Evolutionary conservation across 2,329 filamentous ascomycete genomes (phyloP).

Genomic region (Westerdykella ornata): DNA sequence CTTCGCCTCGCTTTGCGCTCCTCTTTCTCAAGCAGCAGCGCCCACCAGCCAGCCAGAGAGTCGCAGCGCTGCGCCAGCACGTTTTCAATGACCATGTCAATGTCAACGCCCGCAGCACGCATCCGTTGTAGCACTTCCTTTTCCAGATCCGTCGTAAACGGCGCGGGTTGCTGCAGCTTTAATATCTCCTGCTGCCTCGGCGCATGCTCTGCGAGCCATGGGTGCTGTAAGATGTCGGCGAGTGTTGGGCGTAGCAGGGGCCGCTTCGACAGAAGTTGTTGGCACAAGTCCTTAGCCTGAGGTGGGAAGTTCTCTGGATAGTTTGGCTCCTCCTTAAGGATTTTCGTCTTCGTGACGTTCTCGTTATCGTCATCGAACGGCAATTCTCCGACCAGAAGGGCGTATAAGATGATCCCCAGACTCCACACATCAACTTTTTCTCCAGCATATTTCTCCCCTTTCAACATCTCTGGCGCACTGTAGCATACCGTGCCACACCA

Average conservation of each 20-base stretch:
- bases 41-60: conserved; percentile 91
- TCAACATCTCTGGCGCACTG: conserved; percentile 96
- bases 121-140: conserved; percentile 89
- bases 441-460: conserved; percentile 94
- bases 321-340: conserved; percentile 76
- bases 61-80: conserved; percentile 87
- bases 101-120: conserved; percentile 87
- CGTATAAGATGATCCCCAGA: conserved; percentile 76
- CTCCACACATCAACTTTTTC: conserved; percentile 98
- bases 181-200: conserved; percentile 84
- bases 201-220: conserved; percentile 82
- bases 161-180: conserved; percentile 69
- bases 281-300: conserved; percentile 71
- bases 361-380: conserved; percentile 97
- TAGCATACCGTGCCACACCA: conserved; percentile 98
- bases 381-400: conserved; percentile 73
- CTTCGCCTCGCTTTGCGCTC: conserved; percentile 73
- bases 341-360: conserved; percentile 73
- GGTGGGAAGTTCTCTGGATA: conserved; percentile 74
- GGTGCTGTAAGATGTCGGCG: conserved; percentile 77
- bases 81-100: conserved; percentile 89
- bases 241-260: conserved; percentile 75
- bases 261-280: conserved; percentile 78
- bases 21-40: conserved; percentile 87
- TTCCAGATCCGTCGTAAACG: conserved; percentile 79